A percentile compares a stretch with the other conserved stretches of the same genome.
Evolutionary conservation across 345 rosid genomes (phyloP).

Genomic region (Corchorus capsularis): DNA sequence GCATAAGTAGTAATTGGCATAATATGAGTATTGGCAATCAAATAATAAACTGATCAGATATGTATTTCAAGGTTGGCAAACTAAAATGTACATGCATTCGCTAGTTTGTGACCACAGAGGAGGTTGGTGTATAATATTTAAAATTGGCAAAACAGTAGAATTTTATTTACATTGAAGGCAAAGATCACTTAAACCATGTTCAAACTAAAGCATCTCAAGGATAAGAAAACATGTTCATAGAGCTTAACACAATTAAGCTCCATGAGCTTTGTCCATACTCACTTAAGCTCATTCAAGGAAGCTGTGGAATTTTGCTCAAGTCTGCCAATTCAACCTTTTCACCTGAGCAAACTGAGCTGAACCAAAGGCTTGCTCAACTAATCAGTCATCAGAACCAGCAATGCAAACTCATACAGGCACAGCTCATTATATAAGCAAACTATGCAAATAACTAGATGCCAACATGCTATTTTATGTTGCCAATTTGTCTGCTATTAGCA

Average conservation of each 20-base stretch:
- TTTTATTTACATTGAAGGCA: neutral
- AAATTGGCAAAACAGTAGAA: neutral
- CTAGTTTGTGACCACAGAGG: neutral
- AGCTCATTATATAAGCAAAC: neutral
- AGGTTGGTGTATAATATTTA: neutral
- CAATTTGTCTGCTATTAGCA: neutral
- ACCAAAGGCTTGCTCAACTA: slow-evolving; percentile 12
- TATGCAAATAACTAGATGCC: neutral
- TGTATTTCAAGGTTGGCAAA: neutral
- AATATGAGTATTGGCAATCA: neutral
- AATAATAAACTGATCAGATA: neutral
- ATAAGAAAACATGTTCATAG: slow-evolving; percentile 8
- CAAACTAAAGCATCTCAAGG: neutral
- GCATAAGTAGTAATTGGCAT: slow-evolving; percentile 22
- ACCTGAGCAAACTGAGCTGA: neutral
- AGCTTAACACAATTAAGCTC: neutral
- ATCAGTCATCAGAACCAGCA: slow-evolving; percentile 9
- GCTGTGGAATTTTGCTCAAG: neutral
- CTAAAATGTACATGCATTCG: neutral
- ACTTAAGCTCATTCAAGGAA: slow-evolving; percentile 6
- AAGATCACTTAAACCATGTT: neutral
- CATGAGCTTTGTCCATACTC: neutral
- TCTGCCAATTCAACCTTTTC: slow-evolving; percentile 10
- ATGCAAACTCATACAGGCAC: neutral
- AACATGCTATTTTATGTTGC: neutral